Evolutionary conservation across 129 eudicot species (phyloP), one percentile per base, ranked within the genome.

Genomic region (Pulicaria dysenterica): DNA sequence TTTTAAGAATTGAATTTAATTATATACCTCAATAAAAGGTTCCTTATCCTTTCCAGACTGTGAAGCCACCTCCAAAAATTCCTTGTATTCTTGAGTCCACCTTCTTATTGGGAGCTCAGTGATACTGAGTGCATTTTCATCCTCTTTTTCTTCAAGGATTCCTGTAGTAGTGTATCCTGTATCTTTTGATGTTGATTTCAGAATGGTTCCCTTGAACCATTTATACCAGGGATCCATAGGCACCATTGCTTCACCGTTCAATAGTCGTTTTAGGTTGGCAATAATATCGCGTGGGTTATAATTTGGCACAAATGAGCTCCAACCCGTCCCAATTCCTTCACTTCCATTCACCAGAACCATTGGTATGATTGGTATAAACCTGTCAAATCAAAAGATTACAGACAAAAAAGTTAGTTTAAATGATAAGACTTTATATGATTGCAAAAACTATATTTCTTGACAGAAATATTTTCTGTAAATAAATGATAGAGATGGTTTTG

Each of bases 281-380:
- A 88, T 82, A 45, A 94, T 85, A 48, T 94, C 96, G 9, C 88
- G 64, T 16, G 98, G 97, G 61, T 90, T 90, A 62, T 87, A 94
- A 74, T 94, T 94, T 5, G 98, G 98, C 16, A 90, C 64, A 64
- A 73, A 94, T 4, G 98, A 58, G 70, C 98, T 94, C 98, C 98
- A 94, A 7, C 98, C 98, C 3, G 98, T 94, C 50, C 98, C 98
- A 37, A 94, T 90, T 61, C 97, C 98, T 88, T 94, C 97, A 80
- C 97, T 87, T 53, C 98, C 97, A 83, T 94, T 94, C 5, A 94
- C 96, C 24, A 94, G 70, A 70, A 88, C 98, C 79, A 80, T 78
- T 13, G 98, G 98, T 66, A 94, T 88, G 36, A 88, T 74, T 2
- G 98, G 98, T 46, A 90, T 73, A 70, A 80, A 94, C 98, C 98